Evolutionary conservation across 1,284 basidiomycete genomes (phyloP), one percentile per base, ranked within the genome.

Genomic region (Sparassis latifolia): DNA sequence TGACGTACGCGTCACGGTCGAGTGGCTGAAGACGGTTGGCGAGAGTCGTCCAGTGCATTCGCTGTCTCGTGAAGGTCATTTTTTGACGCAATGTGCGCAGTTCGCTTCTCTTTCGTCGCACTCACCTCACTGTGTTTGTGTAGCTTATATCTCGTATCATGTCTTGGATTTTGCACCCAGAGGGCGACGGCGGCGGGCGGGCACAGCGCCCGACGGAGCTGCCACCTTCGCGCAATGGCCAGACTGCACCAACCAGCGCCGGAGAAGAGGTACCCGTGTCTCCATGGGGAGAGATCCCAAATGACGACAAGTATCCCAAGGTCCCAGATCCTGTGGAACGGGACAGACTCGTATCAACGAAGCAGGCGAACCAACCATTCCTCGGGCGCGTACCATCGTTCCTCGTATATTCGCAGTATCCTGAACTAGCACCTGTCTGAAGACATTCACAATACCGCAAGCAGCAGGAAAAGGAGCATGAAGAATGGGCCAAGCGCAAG

Each of bases 331-430:
- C 84, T 45, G 55, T 64, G 45, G 75, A 79, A 54, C 78, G 79
- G 2, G 72, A 74, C 52, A 75, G 84, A 58, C 77, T 80, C 77
- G 87, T 92, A 41, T 78, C 82, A 37, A 80, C 79, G 55, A 92
- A 91, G 69, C 66, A 78, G 49, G 86, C 89, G 35, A 92, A 92
- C 69, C 74, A 77, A 55, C 90, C 89, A 27, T 92, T 89, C 67
- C 76, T 92, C 46, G 80, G 80, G 84, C 91, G 70, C 58, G 86
- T 79, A 32, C 35, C 48, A 37, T 29, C 29, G 47, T 33, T 45
- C 45, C 42, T 33, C 35, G 7, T 37, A 1, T 20, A 20, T 20
- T 20, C 20, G 20, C 20, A 20, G 20, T 20, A 20, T 20, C 20
- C 1, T 20, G 20, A 20, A 20, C 20, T 20, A 20, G 20, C 20